phyloP scores from a whole-genome alignment of 2,329 filamentous ascomycete genomes.

The Gnomoniopsis sp. region DNA sequence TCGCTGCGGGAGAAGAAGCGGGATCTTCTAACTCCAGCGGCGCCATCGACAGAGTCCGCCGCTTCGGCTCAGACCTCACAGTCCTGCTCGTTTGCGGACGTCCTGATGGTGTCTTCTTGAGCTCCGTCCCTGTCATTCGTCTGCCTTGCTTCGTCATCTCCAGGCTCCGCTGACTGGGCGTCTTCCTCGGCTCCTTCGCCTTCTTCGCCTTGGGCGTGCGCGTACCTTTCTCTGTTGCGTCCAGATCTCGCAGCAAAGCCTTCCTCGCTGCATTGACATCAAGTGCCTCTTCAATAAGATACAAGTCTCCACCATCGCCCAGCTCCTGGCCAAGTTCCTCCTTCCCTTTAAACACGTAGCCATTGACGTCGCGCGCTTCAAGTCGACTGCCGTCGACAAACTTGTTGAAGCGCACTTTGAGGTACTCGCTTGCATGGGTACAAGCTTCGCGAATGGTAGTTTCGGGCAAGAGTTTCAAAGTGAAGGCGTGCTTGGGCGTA shows the following conservation, averaged over 20 bases:
- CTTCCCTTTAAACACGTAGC: constrained; percentile 1
- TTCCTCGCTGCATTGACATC: not conserved
- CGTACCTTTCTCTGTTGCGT: too few relatives aligned
- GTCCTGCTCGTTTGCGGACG: not conserved
- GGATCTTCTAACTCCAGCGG: not conserved
- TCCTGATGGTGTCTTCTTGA: not conserved
- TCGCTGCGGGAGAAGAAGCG: not conserved
- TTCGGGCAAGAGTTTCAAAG: constrained; percentile 7
- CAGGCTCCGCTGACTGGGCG: constrained; percentile 5
- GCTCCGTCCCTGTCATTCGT: not conserved
- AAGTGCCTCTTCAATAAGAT: constrained; percentile 2
- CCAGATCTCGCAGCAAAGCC: not conserved
- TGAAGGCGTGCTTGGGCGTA: constrained; percentile 1
- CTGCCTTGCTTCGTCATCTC: constrained; percentile 1
- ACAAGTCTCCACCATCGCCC: constrained; percentile 4
- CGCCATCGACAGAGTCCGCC: not conserved
- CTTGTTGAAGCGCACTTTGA: not conserved
- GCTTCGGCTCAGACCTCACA: not conserved
- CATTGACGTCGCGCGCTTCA: constrained; percentile 12
- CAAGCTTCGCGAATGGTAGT: constrained; percentile 12
- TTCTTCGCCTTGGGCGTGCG: not conserved
- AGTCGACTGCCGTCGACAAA: constrained; percentile 6
- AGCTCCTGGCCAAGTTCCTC: constrained; percentile 8
- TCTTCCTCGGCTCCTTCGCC: constrained; percentile 4
- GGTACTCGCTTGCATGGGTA: constrained; percentile 8